Base-by-base conservation (phyloP, 73 alveolate genomes). In the Durusdinium trenchii region DNA sequence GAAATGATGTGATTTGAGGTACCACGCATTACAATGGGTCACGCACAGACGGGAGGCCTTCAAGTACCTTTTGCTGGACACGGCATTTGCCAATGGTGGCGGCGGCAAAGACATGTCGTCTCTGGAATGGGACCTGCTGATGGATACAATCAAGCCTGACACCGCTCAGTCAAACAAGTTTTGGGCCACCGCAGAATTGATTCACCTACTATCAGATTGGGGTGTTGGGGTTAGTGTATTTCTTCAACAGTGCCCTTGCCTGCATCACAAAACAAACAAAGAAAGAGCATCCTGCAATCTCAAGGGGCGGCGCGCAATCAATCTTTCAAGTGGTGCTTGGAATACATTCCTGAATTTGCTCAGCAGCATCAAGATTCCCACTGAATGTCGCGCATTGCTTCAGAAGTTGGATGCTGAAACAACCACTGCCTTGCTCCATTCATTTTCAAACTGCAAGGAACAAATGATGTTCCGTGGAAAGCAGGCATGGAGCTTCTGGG, bases 71-170 rank as follows among this genome's bases (percentile, higher is more conserved):
- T 38, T 76, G 20, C 42, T 42, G n/a, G 85, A 75, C 30, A 14
- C 52, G 14, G 50, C 50, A 14, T 75, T 42, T 14, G 52, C 85
- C 3, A 2, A 50, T 38, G 85, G 85, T 14, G 42, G 51, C 85
- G 85, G 85, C n/a, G 42, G 51, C 85, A 78, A 78, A 38, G 89
- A 78, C 42, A 78, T 78, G 89, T 20, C 89, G 9, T 62, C 28
- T 6, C 38, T 1, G 35, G 89, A 78, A 45, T 36, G 42, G 18
- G 64, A 78, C 26, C 42, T 78, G 89, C 42, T 78, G 12, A 46
- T n/a, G 18, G n/a, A 12, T 16, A 10, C 43, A 14, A 62, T 50
- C 26, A 5, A 14, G 9, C 4, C 45, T 20, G 60, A 42, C 6
- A 18, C 89, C 3, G 28, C 89, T 42, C 12, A 32, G 6, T 12